These are phyloP conservation scores for Leccinum glutinopallens DNA, from an alignment of 1,284 basidiomycete species.

Conservation along the genomic window DNA sequence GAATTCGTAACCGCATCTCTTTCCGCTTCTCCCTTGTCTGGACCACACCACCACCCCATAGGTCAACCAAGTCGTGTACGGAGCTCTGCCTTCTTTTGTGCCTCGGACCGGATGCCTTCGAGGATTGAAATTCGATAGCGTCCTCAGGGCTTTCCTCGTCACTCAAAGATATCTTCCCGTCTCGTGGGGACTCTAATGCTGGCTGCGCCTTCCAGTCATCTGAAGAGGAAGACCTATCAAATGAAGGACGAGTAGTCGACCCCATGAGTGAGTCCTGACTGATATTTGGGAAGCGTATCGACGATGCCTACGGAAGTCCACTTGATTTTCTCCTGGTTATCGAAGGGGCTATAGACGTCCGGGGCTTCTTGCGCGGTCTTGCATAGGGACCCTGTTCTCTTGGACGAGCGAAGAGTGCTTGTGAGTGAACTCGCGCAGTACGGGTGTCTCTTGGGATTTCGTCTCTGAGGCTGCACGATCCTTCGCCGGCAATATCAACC, in stretches of 20 bases:
- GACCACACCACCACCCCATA: constrained; percentile 63
- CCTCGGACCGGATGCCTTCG: constrained; percentile 28
- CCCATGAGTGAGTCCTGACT: constrained; percentile 11
- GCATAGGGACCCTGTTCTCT: constrained; percentile 47
- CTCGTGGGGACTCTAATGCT: constrained; percentile 21
- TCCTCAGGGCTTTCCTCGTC: constrained; percentile 64
- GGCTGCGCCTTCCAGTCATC: constrained; percentile 22
- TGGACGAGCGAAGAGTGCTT: constrained; percentile 70
- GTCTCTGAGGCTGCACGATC: constrained; percentile 19
- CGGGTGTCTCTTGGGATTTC: constrained; percentile 39
- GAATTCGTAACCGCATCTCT: constrained; percentile 23
- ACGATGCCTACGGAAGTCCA: constrained; percentile 16
- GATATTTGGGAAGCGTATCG: constrained; percentile 16
- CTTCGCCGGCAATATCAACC: constrained; percentile 25
- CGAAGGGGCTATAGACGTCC: constrained; percentile 29
- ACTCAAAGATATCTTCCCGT: constrained; percentile 48
- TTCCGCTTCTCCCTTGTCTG: constrained; percentile 42
- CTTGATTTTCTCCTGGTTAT: constrained; percentile 32
- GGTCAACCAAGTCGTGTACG: constrained; percentile 75
- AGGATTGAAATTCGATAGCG: constrained; percentile 37
- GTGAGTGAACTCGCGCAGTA: constrained; percentile 66
- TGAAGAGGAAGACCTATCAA: constrained; percentile 22
- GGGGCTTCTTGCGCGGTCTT: constrained; percentile 47
- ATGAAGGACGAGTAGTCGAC: constrained; percentile 15
- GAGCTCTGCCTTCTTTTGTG: constrained; percentile 65